These are phyloP conservation scores for Lactarius deliciosus DNA, from an alignment of 768 basidiomycete genomes.

Conservation along the genomic window DNA sequence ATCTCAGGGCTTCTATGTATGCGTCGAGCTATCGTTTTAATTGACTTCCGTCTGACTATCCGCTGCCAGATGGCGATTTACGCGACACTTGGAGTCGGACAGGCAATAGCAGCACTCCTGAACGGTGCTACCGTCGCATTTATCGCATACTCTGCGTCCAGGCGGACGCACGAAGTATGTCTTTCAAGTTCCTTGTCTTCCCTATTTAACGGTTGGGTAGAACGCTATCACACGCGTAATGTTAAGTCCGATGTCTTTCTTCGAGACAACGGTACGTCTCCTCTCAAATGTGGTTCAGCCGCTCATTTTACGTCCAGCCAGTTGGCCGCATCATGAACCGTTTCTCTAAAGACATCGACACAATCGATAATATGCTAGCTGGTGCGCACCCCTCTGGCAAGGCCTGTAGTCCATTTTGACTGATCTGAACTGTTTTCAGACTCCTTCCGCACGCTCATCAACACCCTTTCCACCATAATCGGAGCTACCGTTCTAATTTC, in stretches of 20 bases:
- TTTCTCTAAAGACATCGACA: conserved; percentile 85
- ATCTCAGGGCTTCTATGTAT: conserved; percentile 68
- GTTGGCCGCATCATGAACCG: conserved; percentile 89
- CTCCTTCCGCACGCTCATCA: conserved; percentile 68
- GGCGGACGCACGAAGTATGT: conserved; percentile 57
- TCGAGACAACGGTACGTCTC: conserved; percentile 70
- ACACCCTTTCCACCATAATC: conserved; percentile 61
- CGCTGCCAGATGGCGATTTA: conserved; percentile 73
- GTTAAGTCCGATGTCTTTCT: conserved; percentile 87
- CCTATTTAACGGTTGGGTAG: conserved; percentile 36
- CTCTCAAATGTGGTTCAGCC: not conserved
- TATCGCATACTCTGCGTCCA: conserved; percentile 77
- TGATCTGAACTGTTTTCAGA: conserved; percentile 41
- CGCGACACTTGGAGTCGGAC: conserved; percentile 66
- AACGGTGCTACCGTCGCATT: conserved; percentile 65
- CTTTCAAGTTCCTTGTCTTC: not conserved
- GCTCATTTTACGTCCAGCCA: conserved; percentile 44
- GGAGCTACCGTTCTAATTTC: conserved; percentile 80
- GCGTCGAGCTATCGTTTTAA: conserved; percentile 31
- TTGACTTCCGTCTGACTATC: not conserved
- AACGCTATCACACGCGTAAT: conserved; percentile 66
- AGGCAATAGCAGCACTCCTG: conserved; percentile 66
- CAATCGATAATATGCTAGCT: conserved; percentile 71
- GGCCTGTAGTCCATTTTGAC: conserved; percentile 12
- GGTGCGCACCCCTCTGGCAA: conserved; percentile 36